Evolutionary conservation across 352 stramenopile genomes (phyloP).

Genomic region (Pythium insidiosum): DNA sequence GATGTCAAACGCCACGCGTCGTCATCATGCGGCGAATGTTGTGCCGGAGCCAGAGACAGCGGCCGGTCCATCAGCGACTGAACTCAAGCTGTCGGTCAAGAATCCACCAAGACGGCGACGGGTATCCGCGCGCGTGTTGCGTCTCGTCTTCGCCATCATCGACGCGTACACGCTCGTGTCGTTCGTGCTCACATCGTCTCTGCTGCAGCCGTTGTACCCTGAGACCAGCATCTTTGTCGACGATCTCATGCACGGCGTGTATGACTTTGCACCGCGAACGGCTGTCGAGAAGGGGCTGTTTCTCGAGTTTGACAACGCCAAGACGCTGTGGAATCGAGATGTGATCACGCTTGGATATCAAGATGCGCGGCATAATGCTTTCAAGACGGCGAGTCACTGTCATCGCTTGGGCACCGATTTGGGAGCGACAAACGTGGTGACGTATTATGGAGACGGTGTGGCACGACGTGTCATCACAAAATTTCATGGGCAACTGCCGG

Average conservation of each 20-base stretch:
- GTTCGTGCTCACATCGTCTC: slow-evolving; percentile 12
- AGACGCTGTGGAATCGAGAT: slow-evolving; percentile 1
- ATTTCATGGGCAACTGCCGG: slow-evolving; percentile 6
- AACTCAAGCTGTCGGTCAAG: no score
- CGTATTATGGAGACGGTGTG: slow-evolving; percentile 5
- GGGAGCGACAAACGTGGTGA: slow-evolving; percentile 1
- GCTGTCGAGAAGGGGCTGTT: background rate
- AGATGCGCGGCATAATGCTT: slow-evolving; percentile 5
- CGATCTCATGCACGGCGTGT: slow-evolving; percentile 10
- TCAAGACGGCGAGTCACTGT: slow-evolving; percentile 6
- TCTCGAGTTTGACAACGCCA: background rate
- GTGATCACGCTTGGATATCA: slow-evolving; percentile 7
- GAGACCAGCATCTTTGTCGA: slow-evolving; percentile 8
- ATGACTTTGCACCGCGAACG: slow-evolving; percentile 7
- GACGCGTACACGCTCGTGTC: slow-evolving; percentile 11
- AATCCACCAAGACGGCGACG: no score
- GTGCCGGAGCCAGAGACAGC: no score
- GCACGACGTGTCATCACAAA: slow-evolving; percentile 6
- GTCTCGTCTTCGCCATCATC: background rate
- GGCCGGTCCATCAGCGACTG: no score
- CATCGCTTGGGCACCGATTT: slow-evolving; percentile 7
- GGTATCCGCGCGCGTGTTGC: no score
- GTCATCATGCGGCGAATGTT: no score
- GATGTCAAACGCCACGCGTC: no score
- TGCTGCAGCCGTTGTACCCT: slow-evolving; percentile 3